phyloP scores from a whole-genome alignment of 2,329 filamentous ascomycete genomes.

The Ascocoryne sarcoides region DNA sequence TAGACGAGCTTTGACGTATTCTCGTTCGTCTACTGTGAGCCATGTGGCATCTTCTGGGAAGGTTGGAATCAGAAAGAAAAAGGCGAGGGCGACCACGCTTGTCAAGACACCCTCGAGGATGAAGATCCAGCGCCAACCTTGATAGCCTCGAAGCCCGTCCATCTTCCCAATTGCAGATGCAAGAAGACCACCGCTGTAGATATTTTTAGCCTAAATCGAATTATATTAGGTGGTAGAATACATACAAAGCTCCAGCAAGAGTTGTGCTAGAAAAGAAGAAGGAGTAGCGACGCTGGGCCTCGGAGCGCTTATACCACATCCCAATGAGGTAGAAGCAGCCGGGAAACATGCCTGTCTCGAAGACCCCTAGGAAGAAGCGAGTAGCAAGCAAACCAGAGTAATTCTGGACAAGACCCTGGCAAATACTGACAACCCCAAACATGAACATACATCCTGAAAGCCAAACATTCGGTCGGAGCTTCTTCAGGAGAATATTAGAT shows the following conservation, averaged over 20 bases:
- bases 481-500: constrained; percentile 64
- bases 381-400: constrained; percentile 73
- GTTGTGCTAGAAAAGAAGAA: constrained; percentile 88
- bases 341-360: constrained; percentile 69
- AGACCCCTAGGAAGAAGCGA: constrained; percentile 76
- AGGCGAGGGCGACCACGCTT: constrained; percentile 49
- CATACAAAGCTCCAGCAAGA: constrained; percentile 76
- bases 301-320: constrained; percentile 82
- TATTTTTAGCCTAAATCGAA: no score
- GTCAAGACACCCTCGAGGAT: constrained; percentile 66
- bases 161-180: constrained; percentile 87
- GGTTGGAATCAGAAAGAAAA: constrained; percentile 62
- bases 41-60: constrained; percentile 70
- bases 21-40: constrained; percentile 60
- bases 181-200: constrained; percentile 72
- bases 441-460: constrained; percentile 68
- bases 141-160: constrained; percentile 59
- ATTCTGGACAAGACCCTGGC: constrained; percentile 38
- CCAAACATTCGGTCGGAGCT: constrained; percentile 59
- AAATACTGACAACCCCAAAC: constrained; percentile 41
- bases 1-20: constrained; percentile 59
- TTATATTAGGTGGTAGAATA: no score
- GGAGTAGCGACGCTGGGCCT: constrained; percentile 84
- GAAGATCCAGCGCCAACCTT: constrained; percentile 76
- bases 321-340: constrained; percentile 68